Base-by-base conservation (phyloP, 2,329 filamentous ascomycete species). In the Colletotrichum plurivorum region DNA sequence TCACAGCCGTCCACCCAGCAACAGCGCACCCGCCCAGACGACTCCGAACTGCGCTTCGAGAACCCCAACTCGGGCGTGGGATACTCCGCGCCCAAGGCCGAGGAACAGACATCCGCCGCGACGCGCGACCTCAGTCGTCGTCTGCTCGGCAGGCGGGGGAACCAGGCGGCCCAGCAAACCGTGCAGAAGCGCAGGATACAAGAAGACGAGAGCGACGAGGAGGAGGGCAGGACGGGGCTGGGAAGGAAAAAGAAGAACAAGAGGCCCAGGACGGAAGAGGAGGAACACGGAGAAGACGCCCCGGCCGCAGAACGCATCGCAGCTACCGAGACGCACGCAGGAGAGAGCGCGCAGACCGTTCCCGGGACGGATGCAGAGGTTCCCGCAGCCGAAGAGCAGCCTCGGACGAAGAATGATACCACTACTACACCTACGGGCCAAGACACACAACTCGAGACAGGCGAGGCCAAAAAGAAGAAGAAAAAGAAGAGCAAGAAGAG, bases 61-160 rank as follows among this genome's bases (percentile, higher is more conserved):
- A 60, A 70, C 45, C 76, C 76, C 45, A 84, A 83, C 73, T 77
- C 80, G 25, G 84, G 84, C 43, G 72, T 85, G 10, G 84, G 84
- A 9, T 84, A 81, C 73, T 74, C 77, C 27, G 62, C 73, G 10
- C 64, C 73, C 45, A 73, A 72, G 31, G 71, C 74, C 39, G 73
- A 73, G 15, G 72, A 75, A 61, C 63, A 73, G 25, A 73, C 75
- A 59, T 75, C 78, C 63, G 69, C 69, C 8, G 69, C 65, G 6
- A 72, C 69, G 57, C 75, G 73, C 58, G 73, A 78, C 69, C 72
- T 83, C 60, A 75, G 77, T 66, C 75, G 77, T 4, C 73, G 75
- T 53, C 39, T 78, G 18, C 74, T 78, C 22, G 78, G 78, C 49
- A 64, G 60, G 20, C 67, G 70, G 1, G 67, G 66, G 22, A 25